phyloP scores from a whole-genome alignment of 805 yeast genomes.

The Novakomyces olei region DNA sequence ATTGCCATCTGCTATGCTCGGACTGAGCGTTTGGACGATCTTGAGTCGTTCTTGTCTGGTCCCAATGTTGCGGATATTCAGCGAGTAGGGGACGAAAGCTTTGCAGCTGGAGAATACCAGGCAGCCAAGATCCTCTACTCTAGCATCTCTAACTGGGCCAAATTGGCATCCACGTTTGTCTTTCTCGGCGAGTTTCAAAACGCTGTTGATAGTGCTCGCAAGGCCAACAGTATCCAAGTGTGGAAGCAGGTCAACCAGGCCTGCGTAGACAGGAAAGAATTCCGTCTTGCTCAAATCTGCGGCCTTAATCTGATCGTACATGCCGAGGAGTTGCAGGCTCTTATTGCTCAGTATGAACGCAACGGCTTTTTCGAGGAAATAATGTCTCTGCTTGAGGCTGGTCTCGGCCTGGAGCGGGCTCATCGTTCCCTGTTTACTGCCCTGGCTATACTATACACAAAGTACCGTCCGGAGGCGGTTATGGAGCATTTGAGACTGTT shows the following conservation, averaged over 20 bases:
- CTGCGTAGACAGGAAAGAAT: slow-evolving; percentile 83
- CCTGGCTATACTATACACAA: slow-evolving; percentile 72
- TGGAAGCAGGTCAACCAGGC: slow-evolving; percentile 98
- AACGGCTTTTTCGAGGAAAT: slow-evolving; percentile 83
- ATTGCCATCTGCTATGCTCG: slow-evolving; percentile 71
- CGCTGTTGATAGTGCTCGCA: slow-evolving; percentile 97
- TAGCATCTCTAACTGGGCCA: slow-evolving; percentile 79
- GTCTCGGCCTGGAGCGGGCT: slow-evolving; percentile 90
- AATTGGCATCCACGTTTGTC: slow-evolving; percentile 89
- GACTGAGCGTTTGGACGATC: slow-evolving; percentile 49
- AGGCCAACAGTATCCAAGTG: slow-evolving; percentile 77
- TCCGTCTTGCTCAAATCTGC: slow-evolving; percentile 93
- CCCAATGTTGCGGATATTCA: slow-evolving; percentile 88
- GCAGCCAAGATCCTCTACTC: slow-evolving; percentile 81
- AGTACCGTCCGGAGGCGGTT: slow-evolving; percentile 71
- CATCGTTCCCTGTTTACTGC: slow-evolving; percentile 99
- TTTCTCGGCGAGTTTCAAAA: slow-evolving; percentile 79
- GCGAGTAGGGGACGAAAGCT: slow-evolving; percentile 74
- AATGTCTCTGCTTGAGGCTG: slow-evolving; percentile 81
- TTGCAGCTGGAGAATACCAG: slow-evolving; percentile 57
- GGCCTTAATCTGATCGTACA: slow-evolving; percentile 92
- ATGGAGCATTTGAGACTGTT: slow-evolving; percentile 92
- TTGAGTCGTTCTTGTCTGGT: slow-evolving; percentile 62
- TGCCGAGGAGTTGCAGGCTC: slow-evolving; percentile 86
- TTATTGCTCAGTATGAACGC: slow-evolving; percentile 68